Base-by-base conservation (phyloP, 164 flowering plant species). In the Paratinospora sagittata region DNA sequence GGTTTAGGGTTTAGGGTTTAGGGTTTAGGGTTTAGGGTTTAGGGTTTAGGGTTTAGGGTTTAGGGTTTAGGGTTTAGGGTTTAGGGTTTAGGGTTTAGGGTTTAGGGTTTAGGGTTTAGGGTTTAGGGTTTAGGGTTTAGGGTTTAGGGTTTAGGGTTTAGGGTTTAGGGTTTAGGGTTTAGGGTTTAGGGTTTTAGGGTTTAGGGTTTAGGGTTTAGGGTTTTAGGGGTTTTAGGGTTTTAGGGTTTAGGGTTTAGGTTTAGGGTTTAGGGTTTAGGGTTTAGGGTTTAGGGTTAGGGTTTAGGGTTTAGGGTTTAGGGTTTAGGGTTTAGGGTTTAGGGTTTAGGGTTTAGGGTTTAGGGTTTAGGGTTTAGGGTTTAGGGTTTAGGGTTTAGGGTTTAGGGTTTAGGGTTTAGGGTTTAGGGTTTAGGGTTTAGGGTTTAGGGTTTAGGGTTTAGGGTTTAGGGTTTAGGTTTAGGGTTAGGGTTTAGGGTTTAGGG, bases 291-390 rank as follows among this genome's bases (percentile, higher is more conserved):
- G 72, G 27, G 52, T 69, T 52, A 64, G 72, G 71, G 23, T 69
- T 69, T 19, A 26, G 72, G 63, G 14, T 69, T 67, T 65, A 62
- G 74, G 74, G 65, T 72, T 65, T 47, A 69, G 74, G 69, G 65
- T 65, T 65, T 47, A 63, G 74, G 74, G 65, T 72, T 72, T 65
- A 69, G 74, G 69, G 65, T 72, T 72, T 65, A 69, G 74, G 74
- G 65, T 72, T 72, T 47, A 69, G 74, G 74, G 65, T 72, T 65
- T 47, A 69, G 74, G 74, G 65, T 72, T 72, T 47, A 69, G 69
- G 74, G 45, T 72, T 72, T 47, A 60, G 74, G 74, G 41, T 72
- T 72, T 30, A 63, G 74, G 68, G 62, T 71, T 71, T 30, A 24
- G 69, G 74, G 60, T 36, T 71, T 64, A 61, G 21, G 74, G 74